Evolutionary conservation across 176 grass and related monocot species (phyloP).

Genomic region (Cenchrus purpureus): DNA sequence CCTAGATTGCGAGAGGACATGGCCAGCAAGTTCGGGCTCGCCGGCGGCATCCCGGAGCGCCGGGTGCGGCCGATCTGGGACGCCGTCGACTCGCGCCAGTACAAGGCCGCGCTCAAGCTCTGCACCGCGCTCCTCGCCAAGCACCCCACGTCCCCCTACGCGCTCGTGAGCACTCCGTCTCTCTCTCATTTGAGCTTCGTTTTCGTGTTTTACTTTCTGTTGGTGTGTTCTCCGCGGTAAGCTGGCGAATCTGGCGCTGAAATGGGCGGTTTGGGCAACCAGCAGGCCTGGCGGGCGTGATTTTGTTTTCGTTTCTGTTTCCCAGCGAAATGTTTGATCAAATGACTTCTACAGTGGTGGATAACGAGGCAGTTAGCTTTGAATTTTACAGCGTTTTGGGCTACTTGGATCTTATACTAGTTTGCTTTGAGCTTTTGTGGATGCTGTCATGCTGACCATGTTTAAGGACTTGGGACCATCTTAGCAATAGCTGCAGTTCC

Average conservation of each 20-base stretch:
- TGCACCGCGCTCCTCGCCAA: constrained; percentile 69
- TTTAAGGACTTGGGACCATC: neutral
- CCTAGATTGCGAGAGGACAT: constrained; percentile 53
- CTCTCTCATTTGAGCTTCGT: neutral
- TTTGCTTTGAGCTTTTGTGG: constrained; percentile 4
- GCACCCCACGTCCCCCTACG: constrained; percentile 84
- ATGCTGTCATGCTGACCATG: neutral
- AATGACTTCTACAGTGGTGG: neutral
- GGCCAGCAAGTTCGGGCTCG: constrained; percentile 86
- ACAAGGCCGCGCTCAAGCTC: constrained; percentile 81
- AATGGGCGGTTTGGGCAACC: constrained; percentile 19
- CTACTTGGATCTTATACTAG: neutral
- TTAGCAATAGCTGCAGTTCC: neutral
- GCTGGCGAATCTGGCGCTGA: constrained; percentile 25
- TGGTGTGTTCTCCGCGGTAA: neutral
- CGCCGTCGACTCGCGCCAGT: constrained; percentile 94
- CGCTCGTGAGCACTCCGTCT: constrained; percentile 59
- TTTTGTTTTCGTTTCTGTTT: neutral
- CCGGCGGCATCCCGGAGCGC: constrained; percentile 89
- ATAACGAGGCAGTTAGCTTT: neutral
- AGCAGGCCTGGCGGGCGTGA: neutral
- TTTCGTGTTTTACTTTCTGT: neutral
- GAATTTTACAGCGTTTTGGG: constrained; percentile 3
- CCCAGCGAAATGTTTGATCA: constrained; percentile 2
- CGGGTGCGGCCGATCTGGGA: constrained; percentile 96